Base-by-base conservation (phyloP, 2,329 filamentous ascomycete genomes). In the Aspergillus hortae region DNA sequence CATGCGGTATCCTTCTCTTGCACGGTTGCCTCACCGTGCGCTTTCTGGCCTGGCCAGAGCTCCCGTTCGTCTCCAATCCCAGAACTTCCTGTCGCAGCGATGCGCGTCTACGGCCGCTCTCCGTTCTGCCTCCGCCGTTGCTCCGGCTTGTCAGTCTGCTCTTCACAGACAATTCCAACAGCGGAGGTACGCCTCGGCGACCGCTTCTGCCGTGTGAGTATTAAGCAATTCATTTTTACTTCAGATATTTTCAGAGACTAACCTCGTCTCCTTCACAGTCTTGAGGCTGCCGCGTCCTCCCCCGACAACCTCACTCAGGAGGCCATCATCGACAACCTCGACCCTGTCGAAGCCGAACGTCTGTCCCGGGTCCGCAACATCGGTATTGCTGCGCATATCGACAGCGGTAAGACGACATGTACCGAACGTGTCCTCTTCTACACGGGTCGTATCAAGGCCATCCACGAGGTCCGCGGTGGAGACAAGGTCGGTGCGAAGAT, bases 391-490 rank as follows among this genome's bases (percentile, higher is more conserved):
- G 88, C 94, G 60, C 94, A 99, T 71, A 99, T 99, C 70, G 94
- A 99, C 77, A 96, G 90, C 67, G 94, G 94, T 65, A 99, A 99
- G 78, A 99, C 94, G 33, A 99, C 94, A 35, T 89, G 86, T 56
- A 97, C 92, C 51, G 94, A 99, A 77, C 89, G 94, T 72, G 91
- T 99, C 42, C 87, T 99, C 52, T 99, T 92, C 82, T 99, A 99
- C 74, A 97, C 94, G 50, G 94, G 94, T 60, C 88, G 94, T 69
- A 96, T 96, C 76, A 95, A 95, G 70, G 83, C 90, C 30, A 97
- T 99, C 66, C 94, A 99, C 78, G 94, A 99, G 76, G 94, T 99
- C 41, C 85, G 94, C 67, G 70, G 70, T 47, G 92, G 92, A 68
- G 94, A 99, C 80, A 84, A 89, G 33, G 91, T 96, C 38, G 94